Evolutionary conservation across 805 yeast species (phyloP).

Genomic region (Candida mattraensis): DNA sequence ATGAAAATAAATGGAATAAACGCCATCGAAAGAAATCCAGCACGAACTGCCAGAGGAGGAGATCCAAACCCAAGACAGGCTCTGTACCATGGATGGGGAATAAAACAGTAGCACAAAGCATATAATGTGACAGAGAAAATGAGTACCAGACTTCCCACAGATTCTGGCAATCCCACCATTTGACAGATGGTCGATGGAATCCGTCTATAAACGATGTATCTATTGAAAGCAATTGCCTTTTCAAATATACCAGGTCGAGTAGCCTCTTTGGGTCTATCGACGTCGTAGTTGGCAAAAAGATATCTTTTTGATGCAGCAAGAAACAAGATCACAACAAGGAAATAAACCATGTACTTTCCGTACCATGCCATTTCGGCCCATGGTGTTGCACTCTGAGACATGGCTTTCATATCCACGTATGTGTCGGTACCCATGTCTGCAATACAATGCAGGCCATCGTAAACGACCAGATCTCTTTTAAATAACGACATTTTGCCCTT

Average conservation of each 20-base stretch:
- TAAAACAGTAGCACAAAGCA: slow-evolving; percentile 32
- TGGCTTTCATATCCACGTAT: slow-evolving; percentile 22
- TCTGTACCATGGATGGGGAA: slow-evolving; percentile 52
- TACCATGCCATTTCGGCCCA: slow-evolving; percentile 34
- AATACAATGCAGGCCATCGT: slow-evolving; percentile 41
- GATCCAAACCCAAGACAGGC: slow-evolving; percentile 56
- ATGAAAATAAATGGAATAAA: slow-evolving; percentile 50
- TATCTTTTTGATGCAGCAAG: slow-evolving; percentile 34
- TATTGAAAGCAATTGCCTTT: slow-evolving; percentile 29
- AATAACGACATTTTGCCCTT: slow-evolving; percentile 1
- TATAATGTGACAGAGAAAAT: slow-evolving; percentile 37
- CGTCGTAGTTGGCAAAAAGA: slow-evolving; percentile 17
- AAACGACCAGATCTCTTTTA: slow-evolving; percentile 17
- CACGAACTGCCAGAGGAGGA: slow-evolving; percentile 56
- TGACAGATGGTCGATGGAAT: slow-evolving; percentile 33
- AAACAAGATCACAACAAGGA: slow-evolving; percentile 38
- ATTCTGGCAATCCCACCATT: slow-evolving; percentile 38
- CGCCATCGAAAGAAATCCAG: slow-evolving; percentile 52
- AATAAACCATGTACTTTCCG: slow-evolving; percentile 41
- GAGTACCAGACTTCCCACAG: slow-evolving; percentile 37
- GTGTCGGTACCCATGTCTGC: slow-evolving; percentile 30
- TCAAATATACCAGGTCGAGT: slow-evolving; percentile 12
- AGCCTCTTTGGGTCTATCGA: slow-evolving; percentile 13
- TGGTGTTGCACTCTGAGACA: slow-evolving; percentile 33
- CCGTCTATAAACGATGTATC: slow-evolving; percentile 35